Evolutionary conservation across 768 basidiomycete genomes (phyloP), one percentile per base, ranked within the genome.

Genomic region (Brasilioporus rufonigricans): DNA sequence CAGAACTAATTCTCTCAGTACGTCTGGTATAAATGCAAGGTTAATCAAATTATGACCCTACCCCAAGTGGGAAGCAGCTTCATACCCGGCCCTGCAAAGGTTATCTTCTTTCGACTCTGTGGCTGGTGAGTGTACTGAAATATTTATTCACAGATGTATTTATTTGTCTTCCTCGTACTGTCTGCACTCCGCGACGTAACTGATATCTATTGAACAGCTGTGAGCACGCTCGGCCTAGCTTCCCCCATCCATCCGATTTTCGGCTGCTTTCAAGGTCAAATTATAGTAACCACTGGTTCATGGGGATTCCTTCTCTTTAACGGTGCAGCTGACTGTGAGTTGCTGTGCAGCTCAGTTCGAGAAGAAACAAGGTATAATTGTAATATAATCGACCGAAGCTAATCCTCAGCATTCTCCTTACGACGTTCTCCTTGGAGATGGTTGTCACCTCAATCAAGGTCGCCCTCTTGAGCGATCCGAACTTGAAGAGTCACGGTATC

Each of bases 321-420:
- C 4, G 27, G 16, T 19, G 56, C 52, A 12, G 58, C 58, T 3
- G 52, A 55, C 13, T 19, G 56, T 57, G 18, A 35, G 56, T 57
- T 44, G 19, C 3, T 8, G 32, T 18, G 1, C 5, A 4, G n/a
- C 1, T 33, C 10, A 12, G 5, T 13, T 27, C 18, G 8, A 19
- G 55, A 19, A 33, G n/a, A 26, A 44, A 14, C 10, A 18, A 43
- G 27, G 5, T 9, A 38, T n/a, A 27, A 49, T 40, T 23, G 16
- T 12, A n/a, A 12, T 53, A 56, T 18, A 35, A 26, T 24, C 31
- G 46, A n/a, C 53, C 56, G 4, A 49, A 8, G 24, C 19, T 54
- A 1, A 18, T 57, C 26, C 29, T 59, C 8, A 11, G 21, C 29
- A 33, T 18, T 11, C 59, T 60, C 14, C n/a, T 59, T 1, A 1